A percentile compares a stretch with the other conserved stretches of the same genome.
phyloP scores from a whole-genome alignment of 2,329 filamentous ascomycete species.

The Niveomyces coronatus region DNA sequence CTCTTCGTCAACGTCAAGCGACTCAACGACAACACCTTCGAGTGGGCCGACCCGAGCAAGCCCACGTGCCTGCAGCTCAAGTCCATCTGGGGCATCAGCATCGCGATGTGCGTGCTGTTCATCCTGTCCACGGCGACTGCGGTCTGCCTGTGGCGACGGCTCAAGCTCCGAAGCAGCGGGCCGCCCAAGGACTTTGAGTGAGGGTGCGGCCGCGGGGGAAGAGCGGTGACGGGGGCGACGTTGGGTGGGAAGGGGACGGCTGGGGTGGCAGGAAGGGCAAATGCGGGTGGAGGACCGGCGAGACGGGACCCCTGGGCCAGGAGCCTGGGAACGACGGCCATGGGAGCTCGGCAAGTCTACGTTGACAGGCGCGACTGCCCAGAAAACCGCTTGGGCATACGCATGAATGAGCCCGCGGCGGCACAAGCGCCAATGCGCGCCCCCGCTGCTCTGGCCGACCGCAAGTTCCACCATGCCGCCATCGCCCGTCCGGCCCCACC shows the following conservation, averaged over 20 bases:
- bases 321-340: constrained; percentile 29
- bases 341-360: constrained; percentile 23
- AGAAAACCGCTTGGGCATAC: constrained; percentile 20
- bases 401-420: constrained; percentile 13
- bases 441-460: not conserved
- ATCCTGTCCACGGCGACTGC: constrained; percentile 50
- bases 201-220: constrained; percentile 35
- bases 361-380: constrained; percentile 20
- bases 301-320: constrained; percentile 13
- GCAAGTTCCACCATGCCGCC: not conserved
- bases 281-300: not conserved
- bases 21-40: constrained; percentile 22
- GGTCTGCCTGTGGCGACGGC: constrained; percentile 51
- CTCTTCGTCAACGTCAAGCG: constrained; percentile 31
- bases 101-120: constrained; percentile 66
- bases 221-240: constrained; percentile 13
- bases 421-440: not conserved
- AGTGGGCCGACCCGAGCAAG: constrained; percentile 42
- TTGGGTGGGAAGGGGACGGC: not conserved
- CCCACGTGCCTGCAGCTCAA: constrained; percentile 75
- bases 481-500: too few species aligned
- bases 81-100: constrained; percentile 76
- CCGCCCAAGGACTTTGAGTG: constrained; percentile 40
- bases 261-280: not conserved
- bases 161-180: constrained; percentile 29